Conservation (phyloP, 345 rosid genomes). For the Kandelia obovata region DNA sequence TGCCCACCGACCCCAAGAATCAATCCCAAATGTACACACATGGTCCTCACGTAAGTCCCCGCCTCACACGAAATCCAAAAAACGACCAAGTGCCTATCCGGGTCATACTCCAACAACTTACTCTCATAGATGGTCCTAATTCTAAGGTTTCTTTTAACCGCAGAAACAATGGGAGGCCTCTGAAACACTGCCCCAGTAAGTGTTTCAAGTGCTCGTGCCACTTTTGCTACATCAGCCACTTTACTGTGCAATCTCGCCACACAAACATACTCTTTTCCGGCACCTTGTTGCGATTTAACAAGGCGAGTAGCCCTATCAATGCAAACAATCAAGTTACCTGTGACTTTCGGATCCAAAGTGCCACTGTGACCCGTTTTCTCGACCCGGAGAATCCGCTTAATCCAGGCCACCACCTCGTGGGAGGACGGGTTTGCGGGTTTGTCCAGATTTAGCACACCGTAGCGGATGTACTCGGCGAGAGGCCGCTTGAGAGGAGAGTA, state of each 20-base stretch:
- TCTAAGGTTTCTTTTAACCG: slow-evolving; percentile 94
- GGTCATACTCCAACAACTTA: slow-evolving; percentile 82
- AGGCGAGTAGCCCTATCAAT: slow-evolving; percentile 91
- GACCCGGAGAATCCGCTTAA: slow-evolving; percentile 81
- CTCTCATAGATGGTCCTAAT: slow-evolving; percentile 86
- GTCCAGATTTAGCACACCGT: slow-evolving; percentile 83
- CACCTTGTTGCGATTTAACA: slow-evolving; percentile 96
- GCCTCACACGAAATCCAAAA: slow-evolving; percentile 97
- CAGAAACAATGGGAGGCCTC: slow-evolving; percentile 85
- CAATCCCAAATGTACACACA: slow-evolving; percentile 92
- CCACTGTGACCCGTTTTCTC: slow-evolving; percentile 97
- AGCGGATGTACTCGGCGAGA: slow-evolving; percentile 68
- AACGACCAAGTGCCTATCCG: slow-evolving; percentile 78
- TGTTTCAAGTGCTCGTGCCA: slow-evolving; percentile 81
- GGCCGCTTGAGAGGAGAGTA: slow-evolving; percentile 92
- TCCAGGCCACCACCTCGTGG: slow-evolving; percentile 98
- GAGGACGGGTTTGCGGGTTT: slow-evolving; percentile 97
- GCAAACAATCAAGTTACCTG: slow-evolving; percentile 89
- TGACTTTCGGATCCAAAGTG: slow-evolving; percentile 92
- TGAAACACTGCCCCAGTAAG: slow-evolving; percentile 94
- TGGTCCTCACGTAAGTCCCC: slow-evolving; percentile 87
- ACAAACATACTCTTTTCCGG: slow-evolving; percentile 95
- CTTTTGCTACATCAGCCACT: slow-evolving; percentile 78
- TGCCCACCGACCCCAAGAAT: slow-evolving; percentile 93
- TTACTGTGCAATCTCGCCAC: slow-evolving; percentile 85